phyloP scores from a whole-genome alignment of 768 basidiomycete genomes.

The Pleurotus platypus region DNA sequence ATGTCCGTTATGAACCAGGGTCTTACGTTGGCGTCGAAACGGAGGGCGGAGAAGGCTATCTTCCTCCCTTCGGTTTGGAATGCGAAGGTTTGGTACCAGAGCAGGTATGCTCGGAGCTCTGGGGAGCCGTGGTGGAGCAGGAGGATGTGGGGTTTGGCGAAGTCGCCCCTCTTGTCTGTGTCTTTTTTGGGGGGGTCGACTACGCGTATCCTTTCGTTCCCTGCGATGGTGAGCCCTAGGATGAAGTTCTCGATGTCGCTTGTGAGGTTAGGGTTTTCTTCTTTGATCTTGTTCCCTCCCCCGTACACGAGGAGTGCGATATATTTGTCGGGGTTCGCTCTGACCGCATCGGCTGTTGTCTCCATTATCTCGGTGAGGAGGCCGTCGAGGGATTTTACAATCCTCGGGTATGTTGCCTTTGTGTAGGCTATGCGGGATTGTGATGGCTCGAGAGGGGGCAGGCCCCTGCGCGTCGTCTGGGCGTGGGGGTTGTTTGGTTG shows the following conservation, averaged over 20 bases:
- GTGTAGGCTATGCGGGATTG: neutral
- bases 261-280: neutral
- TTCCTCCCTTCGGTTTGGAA: neutral
- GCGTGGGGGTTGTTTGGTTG: too few species aligned
- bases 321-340: neutral
- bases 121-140: neutral
- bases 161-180: neutral
- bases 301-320: neutral
- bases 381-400: neutral
- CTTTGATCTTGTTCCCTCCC: neutral
- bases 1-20: neutral
- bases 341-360: neutral
- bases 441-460: neutral
- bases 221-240: neutral
- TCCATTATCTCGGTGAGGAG: neutral
- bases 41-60: neutral
- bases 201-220: neutral
- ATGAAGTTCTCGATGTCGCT: neutral
- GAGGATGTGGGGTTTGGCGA: neutral
- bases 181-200: neutral
- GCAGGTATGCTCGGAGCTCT: neutral
- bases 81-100: neutral
- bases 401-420: neutral
- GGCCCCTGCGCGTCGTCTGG: neutral
- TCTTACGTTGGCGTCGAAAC: neutral